Evolutionary conservation across 2,329 filamentous ascomycete genomes (phyloP).

Genomic region (Fusarium torulosum): DNA sequence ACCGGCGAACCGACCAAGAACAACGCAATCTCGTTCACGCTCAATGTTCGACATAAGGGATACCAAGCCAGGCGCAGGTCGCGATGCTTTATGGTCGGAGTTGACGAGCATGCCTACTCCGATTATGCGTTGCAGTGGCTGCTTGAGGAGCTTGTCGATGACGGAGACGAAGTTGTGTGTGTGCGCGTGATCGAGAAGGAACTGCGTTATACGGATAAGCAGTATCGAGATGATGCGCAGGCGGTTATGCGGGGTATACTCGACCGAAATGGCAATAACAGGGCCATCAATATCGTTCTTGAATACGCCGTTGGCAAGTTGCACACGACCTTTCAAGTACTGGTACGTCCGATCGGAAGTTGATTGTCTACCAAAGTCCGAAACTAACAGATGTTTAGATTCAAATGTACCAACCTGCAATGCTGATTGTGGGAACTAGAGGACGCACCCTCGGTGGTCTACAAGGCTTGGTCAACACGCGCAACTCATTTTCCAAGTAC

Average conservation of each 20-base stretch:
- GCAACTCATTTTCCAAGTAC: constrained; percentile 92
- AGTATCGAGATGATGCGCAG: constrained; percentile 82
- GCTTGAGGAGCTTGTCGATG: constrained; percentile 90
- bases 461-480: constrained; percentile 81
- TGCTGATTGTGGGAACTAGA: constrained; percentile 89
- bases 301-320: constrained; percentile 92
- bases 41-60: constrained; percentile 87
- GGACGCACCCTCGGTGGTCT: constrained; percentile 87
- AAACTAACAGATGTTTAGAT: constrained; percentile 68
- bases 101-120: constrained; percentile 91
- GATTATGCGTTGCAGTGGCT: constrained; percentile 94
- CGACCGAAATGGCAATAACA: constrained; percentile 80
- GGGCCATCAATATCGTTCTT: constrained; percentile 85
- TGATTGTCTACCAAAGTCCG: background rate
- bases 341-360: constrained; percentile 68
- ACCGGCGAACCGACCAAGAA: constrained; percentile 69
- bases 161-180: constrained; percentile 93
- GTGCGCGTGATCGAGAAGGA: constrained; percentile 89
- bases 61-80: constrained; percentile 85
- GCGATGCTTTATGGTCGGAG: constrained; percentile 89
- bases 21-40: constrained; percentile 77
- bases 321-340: constrained; percentile 88
- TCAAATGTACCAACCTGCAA: constrained; percentile 89
- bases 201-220: constrained; percentile 74
- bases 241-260: constrained; percentile 81